Conservation (phyloP, 2,329 filamentous ascomycete species). For the Fusarium foetens region DNA sequence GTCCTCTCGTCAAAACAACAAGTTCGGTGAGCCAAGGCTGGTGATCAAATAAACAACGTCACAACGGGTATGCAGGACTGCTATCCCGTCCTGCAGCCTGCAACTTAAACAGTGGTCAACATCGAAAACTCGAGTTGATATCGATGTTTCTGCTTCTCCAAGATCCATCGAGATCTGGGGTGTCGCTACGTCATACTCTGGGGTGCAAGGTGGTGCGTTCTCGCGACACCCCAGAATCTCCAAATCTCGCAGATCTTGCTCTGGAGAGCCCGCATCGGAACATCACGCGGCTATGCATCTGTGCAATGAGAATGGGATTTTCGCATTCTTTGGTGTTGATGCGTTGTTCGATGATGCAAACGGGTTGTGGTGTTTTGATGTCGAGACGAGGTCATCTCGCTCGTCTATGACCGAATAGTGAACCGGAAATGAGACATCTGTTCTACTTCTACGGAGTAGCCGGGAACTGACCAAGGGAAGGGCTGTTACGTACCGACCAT, state of each 20-base stretch:
- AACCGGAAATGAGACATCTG: constrained; percentile 2
- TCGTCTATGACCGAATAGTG: constrained; percentile 12
- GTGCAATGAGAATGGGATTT: not conserved
- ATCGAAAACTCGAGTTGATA: constrained; percentile 24
- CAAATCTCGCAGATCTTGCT: constrained; percentile 19
- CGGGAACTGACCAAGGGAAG: not conserved
- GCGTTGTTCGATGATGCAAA: constrained; percentile 12
- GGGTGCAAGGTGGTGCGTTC: constrained; percentile 21
- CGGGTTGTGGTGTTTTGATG: not conserved
- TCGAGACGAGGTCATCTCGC: constrained; percentile 2
- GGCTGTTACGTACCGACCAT: not conserved
- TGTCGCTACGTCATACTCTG: constrained; percentile 40
- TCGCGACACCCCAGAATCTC: constrained; percentile 28
- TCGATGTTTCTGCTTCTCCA: constrained; percentile 10
- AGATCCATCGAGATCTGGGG: constrained; percentile 38
- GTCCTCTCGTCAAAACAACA: not conserved
- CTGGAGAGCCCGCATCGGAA: not conserved
- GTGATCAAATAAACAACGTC: constrained; percentile 32
- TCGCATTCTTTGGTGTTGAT: not conserved
- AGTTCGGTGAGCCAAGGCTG: constrained; percentile 5
- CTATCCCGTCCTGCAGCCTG: not conserved
- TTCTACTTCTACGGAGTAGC: not conserved
- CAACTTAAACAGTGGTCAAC: not conserved
- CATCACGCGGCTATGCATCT: constrained; percentile 20
- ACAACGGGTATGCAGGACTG: constrained; percentile 30